Evolutionary conservation across 768 basidiomycete genomes (phyloP).

Genomic region (Mycena epipterygia): DNA sequence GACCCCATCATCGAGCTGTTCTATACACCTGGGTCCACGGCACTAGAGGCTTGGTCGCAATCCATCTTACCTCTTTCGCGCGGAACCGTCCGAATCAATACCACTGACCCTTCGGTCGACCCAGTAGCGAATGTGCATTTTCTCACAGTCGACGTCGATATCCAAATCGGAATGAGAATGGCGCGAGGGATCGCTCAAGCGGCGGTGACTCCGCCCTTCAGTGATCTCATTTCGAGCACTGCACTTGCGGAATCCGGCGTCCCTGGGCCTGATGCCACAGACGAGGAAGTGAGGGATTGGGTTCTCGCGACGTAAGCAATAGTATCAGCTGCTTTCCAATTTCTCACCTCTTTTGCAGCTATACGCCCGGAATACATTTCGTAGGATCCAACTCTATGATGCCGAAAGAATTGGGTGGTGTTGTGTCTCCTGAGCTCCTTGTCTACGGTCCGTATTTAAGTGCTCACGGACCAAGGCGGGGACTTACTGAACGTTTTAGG

Average conservation of each 20-base stretch:
- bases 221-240: constrained; percentile 13
- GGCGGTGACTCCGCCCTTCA: constrained; percentile 32
- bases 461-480: no score
- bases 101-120: constrained; percentile 26
- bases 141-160: constrained; percentile 26
- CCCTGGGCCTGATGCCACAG: constrained; percentile 24
- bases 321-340: not conserved
- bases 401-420: constrained; percentile 31
- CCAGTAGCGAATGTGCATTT: constrained; percentile 25
- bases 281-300: constrained; percentile 30
- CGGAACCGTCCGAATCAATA: constrained; percentile 30
- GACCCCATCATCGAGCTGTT: constrained; percentile 33
- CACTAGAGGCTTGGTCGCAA: constrained; percentile 14
- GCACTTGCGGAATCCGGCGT: constrained; percentile 20
- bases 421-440: constrained; percentile 30
- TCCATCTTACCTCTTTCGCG: constrained; percentile 32
- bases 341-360: constrained; percentile 5
- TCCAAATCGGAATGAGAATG: constrained; percentile 22
- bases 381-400: constrained; percentile 35
- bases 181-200: constrained; percentile 27
- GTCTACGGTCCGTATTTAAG: constrained; percentile 24
- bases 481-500: not conserved
- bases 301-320: constrained; percentile 19
- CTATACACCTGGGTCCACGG: constrained; percentile 11
- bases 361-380: constrained; percentile 32